Evolutionary conservation across 176 grass and related monocot species (phyloP), one percentile per base, ranked within the genome.

Genomic region (Phoenix dactylifera): DNA sequence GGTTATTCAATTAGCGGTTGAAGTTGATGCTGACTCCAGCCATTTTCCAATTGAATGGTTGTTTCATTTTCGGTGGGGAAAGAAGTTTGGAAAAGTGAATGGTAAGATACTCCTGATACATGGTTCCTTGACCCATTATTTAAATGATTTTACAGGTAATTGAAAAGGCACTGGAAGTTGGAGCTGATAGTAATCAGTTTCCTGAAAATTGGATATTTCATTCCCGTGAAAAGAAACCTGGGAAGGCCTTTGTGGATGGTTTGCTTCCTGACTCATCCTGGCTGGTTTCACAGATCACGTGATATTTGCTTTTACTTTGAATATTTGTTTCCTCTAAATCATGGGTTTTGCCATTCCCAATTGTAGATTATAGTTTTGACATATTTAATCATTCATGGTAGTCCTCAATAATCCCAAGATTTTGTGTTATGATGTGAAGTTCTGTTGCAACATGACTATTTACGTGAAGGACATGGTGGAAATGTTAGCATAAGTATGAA

Each of bases 51-150:
- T 68, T 51, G 58, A 90, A 72, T 90, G 86, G 83, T 74, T 96
- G 23, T 90, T 96, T 85, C 92, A 96, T 90, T 83, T 87, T 18
- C 72, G 87, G 17, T 90, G 86, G 83, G 92, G 92, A 24, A 90
- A 95, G 73, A 96, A 82, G 59, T 72, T 74, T 69, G 80, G 87
- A 60, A 76, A 80, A 82, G 72, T 97, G 25, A 64, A 85, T 67
- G 85, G 87, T 97, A 67, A 88, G 66, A 54, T 52, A 59, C 14
- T 4, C 10, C 24, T 55, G 35, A 44, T 55, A 29, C 22, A 24
- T 60, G 49, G 50, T 48, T 54, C 39, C 9, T 70, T 64, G 20
- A 14, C 62, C 63, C 30, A 26, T 19, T n/a, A 54, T 3, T n/a
- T 23, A 66, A 9, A 66, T 60, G 10, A 22, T 57, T 32, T 35